phyloP scores from a whole-genome alignment of 2,329 filamentous ascomycete species.

The Colletotrichum sp. region DNA sequence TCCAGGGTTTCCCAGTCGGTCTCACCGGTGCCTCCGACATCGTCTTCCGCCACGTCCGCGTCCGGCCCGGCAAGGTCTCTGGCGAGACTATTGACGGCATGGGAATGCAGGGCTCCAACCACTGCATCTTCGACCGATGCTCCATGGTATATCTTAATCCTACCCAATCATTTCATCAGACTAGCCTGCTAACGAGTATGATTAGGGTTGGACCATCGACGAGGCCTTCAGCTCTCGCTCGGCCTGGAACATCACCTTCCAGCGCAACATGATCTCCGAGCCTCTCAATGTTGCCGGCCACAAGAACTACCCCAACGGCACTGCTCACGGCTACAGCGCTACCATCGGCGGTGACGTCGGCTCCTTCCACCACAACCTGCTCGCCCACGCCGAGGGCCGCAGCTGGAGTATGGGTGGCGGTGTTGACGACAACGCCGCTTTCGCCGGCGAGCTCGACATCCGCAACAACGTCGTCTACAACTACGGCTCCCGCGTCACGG shows the following conservation, averaged over 20 bases:
- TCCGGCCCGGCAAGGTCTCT: constrained; percentile 33
- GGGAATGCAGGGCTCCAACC: constrained; percentile 38
- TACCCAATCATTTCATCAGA: background rate
- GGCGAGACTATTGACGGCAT: constrained; percentile 36
- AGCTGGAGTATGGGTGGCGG: constrained; percentile 41
- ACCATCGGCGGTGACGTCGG: constrained; percentile 37
- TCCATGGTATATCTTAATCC: constrained; percentile 25
- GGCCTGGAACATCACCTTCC: constrained; percentile 38
- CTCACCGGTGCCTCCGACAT: constrained; percentile 34
- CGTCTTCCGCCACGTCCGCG: constrained; percentile 29
- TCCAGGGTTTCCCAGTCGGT: constrained; percentile 35
- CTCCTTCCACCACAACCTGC: constrained; percentile 39
- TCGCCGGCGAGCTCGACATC: constrained; percentile 35
- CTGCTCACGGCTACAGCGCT: constrained; percentile 29
- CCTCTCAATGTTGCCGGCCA: constrained; percentile 39
- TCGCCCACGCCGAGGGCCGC: constrained; percentile 34
- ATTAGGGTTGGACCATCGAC: constrained; percentile 36
- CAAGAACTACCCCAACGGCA: constrained; percentile 38
- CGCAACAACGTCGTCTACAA: constrained; percentile 42
- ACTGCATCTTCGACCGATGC: constrained; percentile 38
- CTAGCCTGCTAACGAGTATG: background rate
- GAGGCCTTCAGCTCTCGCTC: constrained; percentile 37
- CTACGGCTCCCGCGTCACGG: constrained; percentile 34
- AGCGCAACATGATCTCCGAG: constrained; percentile 39
- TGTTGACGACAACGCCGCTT: constrained; percentile 30